phyloP scores from a whole-genome alignment of 176 grass and related monocot species.

The Dendrocalamus sinicus region DNA sequence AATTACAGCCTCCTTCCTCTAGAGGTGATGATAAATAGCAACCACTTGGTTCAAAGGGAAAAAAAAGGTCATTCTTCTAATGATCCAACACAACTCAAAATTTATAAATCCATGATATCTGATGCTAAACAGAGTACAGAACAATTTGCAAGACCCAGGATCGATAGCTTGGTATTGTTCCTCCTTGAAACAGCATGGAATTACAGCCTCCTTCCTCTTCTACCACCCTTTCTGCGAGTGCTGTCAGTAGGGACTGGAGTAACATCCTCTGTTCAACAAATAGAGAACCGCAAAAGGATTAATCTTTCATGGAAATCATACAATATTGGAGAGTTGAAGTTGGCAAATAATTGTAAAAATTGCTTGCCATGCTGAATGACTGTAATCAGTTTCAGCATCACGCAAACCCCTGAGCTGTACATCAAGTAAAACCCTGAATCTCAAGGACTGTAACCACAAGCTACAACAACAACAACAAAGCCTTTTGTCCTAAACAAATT shows the following conservation, averaged over 20 bases:
- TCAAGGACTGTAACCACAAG: neutral
- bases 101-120: conserved; percentile 25
- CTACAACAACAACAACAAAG: neutral
- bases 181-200: neutral
- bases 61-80: conserved; percentile 15
- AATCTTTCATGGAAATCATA: neutral
- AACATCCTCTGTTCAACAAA: conserved; percentile 70
- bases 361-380: neutral
- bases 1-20: conserved; percentile 87
- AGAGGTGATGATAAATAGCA: neutral
- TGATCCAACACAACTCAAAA: conserved; percentile 36
- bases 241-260: conserved; percentile 88
- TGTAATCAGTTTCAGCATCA: neutral
- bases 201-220: conserved; percentile 88
- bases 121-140: conserved; percentile 34
- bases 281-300: neutral
- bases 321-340: neutral
- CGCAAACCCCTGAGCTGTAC: neutral
- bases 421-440: neutral
- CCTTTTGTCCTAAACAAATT: too few species aligned
- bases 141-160: neutral
- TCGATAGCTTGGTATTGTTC: conserved; percentile 11
- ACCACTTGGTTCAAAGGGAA: neutral
- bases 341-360: neutral
- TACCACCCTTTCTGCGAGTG: conserved; percentile 86